A percentile compares a stretch with the other conserved stretches of the same genome.
Conservation (phyloP, 441 rosid species). For the Adansonia rubrostipa region DNA sequence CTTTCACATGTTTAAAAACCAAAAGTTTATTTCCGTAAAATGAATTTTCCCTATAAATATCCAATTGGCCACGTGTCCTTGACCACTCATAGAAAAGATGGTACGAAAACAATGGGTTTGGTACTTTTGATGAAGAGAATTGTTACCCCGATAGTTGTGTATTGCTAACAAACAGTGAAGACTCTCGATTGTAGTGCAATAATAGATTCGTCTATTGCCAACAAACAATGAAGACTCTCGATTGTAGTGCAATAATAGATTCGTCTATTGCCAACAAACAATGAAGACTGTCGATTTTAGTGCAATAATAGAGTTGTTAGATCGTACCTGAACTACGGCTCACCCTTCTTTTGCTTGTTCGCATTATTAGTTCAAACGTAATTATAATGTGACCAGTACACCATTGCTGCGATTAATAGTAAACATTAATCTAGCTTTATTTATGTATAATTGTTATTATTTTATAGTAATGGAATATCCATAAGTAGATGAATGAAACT, state of each 20-base stretch:
- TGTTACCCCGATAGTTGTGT: background rate
- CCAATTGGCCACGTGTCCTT: background rate
- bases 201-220: no score
- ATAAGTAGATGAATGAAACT: background rate
- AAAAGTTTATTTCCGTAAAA: no score
- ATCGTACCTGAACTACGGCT: background rate
- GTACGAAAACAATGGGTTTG: background rate
- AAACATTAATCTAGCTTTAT: background rate
- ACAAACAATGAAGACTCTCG: no score
- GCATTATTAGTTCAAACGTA: background rate
- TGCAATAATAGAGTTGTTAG: background rate
- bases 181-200: background rate
- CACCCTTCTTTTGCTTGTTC: background rate
- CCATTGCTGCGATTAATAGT: background rate
- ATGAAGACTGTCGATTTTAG: no score
- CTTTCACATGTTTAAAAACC: no score
- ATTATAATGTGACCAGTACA: no score
- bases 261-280: no score
- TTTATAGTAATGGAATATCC: no score
- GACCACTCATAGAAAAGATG: background rate
- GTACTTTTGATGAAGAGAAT: background rate
- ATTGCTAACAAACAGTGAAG: background rate
- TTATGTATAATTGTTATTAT: no score
- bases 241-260: background rate
- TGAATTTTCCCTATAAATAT: background rate